Conservation (phyloP, 805 yeast species). For the Priceomyces haplophilus region DNA sequence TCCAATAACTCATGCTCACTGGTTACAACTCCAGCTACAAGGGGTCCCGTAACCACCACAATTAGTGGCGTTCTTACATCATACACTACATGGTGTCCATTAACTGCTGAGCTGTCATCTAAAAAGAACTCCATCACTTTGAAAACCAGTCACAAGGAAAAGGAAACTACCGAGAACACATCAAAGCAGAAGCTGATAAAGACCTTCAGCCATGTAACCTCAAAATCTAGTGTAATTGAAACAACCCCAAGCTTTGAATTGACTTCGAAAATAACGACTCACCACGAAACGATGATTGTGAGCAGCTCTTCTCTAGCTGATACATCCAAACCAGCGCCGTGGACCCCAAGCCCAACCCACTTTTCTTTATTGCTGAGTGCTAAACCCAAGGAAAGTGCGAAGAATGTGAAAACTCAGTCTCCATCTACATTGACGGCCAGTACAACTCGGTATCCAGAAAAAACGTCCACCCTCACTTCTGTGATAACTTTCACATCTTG, state of each 20-base stretch:
- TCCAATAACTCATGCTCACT: conserved; percentile 21
- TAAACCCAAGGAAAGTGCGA: no score
- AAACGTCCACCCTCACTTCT: conserved; percentile 12
- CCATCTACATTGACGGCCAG: no score
- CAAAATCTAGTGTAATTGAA: neutral
- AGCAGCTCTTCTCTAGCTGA: neutral
- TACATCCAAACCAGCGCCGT: neutral
- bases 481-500: conserved; percentile 26
- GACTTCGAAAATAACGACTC: no score
- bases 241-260: no score
- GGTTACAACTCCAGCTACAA: neutral
- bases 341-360: neutral
- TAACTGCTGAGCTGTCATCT: neutral
- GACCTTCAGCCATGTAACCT: neutral
- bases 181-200: no score
- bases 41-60: conserved; percentile 4
- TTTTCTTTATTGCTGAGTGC: neutral
- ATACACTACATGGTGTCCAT: conserved; percentile 18
- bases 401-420: no score
- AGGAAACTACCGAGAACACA: no score
- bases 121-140: neutral
- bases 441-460: no score
- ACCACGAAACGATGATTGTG: no score
- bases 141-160: neutral
- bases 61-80: conserved; percentile 6